Base-by-base conservation (phyloP, 768 basidiomycete genomes). In the Pseudohyphozyma bogoriensis region DNA sequence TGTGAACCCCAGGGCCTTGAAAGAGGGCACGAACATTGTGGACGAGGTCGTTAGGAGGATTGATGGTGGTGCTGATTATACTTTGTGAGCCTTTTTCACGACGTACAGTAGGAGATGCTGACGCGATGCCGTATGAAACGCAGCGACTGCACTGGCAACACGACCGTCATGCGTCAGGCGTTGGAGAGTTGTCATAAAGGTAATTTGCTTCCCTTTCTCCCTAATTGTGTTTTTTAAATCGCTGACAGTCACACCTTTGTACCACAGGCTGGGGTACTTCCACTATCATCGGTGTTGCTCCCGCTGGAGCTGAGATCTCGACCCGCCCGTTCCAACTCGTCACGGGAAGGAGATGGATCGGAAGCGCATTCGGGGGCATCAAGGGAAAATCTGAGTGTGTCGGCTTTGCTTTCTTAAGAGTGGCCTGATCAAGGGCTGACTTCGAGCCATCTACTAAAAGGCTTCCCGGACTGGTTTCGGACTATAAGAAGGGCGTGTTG, bases 161-260 rank as follows among this genome's bases (percentile, higher is more conserved):
- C 82, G 46, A 61, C 75, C 68, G 55, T 55, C 28, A 72, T 63
- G 58, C 63, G 63, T 33, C 59, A 85, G 51, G 95, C 95, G 28
- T 82, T 99, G 50, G 95, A 99, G 76, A 87, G 90, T n/a, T 96
- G 91, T 74, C 95, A 99, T 76, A 97, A 97, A 73, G 95, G 95
- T 18, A 35, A 32, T 56, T 42, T 1, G 51, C 24, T 22, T 24
- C 37, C n/a, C n/a, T 20, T 37, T 15, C 32, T 32, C 51, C n/a
- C 13, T 16, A 0, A 4, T 28, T 12, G n/a, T 15, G 32, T 29
- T 56, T 22, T 13, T 9, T 0, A 10, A 18, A 8, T 4, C 8
- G 26, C 31, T 11, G 20, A 32, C 26, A 10, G 6, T 18, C n/a
- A n/a, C n/a, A n/a, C n/a, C n/a, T n/a, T n/a, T n/a, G n/a, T n/a